These are phyloP conservation scores for Penicillium cataractarum DNA, from an alignment of 495 filamentous ascomycete species.

Conservation along the genomic window DNA sequence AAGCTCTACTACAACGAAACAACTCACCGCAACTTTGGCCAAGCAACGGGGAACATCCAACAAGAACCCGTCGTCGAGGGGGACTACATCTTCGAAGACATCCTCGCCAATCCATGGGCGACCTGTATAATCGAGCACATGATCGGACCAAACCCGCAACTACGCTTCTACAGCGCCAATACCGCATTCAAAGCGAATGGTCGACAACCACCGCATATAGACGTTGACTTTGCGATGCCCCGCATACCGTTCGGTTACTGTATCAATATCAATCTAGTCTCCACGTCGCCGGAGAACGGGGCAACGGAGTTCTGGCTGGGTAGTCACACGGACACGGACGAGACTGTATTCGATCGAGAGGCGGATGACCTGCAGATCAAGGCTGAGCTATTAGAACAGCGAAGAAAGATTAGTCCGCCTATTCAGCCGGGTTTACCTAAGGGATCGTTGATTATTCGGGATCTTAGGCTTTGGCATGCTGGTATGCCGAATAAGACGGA, in stretches of 20 bases:
- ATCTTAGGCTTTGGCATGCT: conserved; percentile 49
- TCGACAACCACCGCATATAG: conserved; percentile 57
- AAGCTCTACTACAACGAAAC: conserved; percentile 40
- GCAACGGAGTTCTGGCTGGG: conserved; percentile 52
- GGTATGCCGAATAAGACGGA: conserved; percentile 49
- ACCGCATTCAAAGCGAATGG: conserved; percentile 46
- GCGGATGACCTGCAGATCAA: conserved; percentile 23
- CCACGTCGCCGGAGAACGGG: conserved; percentile 38
- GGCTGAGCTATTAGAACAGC: conserved; percentile 33
- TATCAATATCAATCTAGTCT: conserved; percentile 30
- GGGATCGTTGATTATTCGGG: conserved; percentile 44
- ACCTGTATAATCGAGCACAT: conserved; percentile 52
- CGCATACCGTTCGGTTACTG: conserved; percentile 26
- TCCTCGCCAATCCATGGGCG: conserved; percentile 53
- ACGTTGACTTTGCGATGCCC: conserved; percentile 58
- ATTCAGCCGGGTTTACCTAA: conserved; percentile 43
- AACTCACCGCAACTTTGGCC: conserved; percentile 55
- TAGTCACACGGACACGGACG: conserved; percentile 37
- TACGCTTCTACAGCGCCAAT: conserved; percentile 58
- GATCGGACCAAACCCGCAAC: conserved; percentile 51
- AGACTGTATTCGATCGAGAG: conserved; percentile 26
- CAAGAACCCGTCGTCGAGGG: conserved; percentile 52
- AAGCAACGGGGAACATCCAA: conserved; percentile 56
- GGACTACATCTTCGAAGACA: conserved; percentile 43
- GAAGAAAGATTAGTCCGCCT: conserved; percentile 33